Conservation (phyloP, 1,284 basidiomycete genomes). For the Cryptococcus jaspeensis region DNA sequence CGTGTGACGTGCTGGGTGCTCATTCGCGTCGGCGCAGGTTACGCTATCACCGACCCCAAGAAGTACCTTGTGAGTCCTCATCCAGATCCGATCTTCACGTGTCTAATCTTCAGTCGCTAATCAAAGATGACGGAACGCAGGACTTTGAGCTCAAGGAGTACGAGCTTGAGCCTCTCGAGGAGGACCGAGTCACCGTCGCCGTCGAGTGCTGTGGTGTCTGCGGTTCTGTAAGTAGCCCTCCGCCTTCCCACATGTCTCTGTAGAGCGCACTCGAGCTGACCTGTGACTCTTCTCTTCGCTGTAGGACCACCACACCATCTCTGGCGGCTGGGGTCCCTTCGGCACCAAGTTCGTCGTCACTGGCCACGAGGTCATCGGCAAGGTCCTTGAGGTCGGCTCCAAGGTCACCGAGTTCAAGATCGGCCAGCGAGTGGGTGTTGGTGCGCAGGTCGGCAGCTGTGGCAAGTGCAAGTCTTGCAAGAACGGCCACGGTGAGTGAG, state of each 20-base stretch:
- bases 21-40: conserved; percentile 23
- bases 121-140: conserved; percentile 9
- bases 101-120: not conserved
- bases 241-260: not conserved
- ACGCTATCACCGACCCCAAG: conserved; percentile 46
- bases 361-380: conserved; percentile 65
- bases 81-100: conserved; percentile 2
- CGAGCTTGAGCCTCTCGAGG: conserved; percentile 66
- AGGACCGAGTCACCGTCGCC: conserved; percentile 48
- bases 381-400: conserved; percentile 58
- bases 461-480: conserved; percentile 58
- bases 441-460: conserved; percentile 56
- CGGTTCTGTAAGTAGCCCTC: conserved; percentile 17
- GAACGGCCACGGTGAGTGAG: conserved; percentile 36
- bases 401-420: conserved; percentile 61
- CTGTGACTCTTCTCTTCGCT: not conserved
- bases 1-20: not conserved
- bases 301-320: conserved; percentile 54
- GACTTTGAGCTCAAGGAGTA: conserved; percentile 60
- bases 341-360: conserved; percentile 40
- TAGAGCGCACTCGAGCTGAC: not conserved
- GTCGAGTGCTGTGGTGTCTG: conserved; percentile 34
- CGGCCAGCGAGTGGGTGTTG: conserved; percentile 65
- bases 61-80: conserved; percentile 38
- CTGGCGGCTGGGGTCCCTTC: conserved; percentile 56